Evolutionary conservation across 2,329 filamentous ascomycete species (phyloP).

Genomic region (Eurotiales sp.): DNA sequence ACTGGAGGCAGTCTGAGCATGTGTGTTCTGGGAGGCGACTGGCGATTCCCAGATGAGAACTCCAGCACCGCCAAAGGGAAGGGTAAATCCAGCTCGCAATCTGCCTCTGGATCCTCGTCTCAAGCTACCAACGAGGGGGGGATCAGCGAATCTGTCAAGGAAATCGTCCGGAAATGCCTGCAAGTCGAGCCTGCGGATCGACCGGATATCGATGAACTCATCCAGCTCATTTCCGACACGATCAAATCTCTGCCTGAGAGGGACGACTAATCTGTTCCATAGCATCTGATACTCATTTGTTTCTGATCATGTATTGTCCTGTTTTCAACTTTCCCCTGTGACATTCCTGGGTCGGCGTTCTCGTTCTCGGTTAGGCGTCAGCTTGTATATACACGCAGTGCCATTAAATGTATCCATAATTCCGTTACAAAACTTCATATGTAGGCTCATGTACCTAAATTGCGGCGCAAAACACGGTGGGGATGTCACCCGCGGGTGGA

Average conservation of each 20-base stretch:
- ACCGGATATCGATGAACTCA: conserved; percentile 82
- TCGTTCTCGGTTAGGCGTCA: background rate
- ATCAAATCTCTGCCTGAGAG: conserved; percentile 60
- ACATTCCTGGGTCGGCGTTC: background rate
- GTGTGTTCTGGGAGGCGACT: conserved; percentile 89
- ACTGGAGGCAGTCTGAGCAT: conserved; percentile 90
- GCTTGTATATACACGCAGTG: background rate
- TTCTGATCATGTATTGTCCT: background rate
- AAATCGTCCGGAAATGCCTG: conserved; percentile 83
- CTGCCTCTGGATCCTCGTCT: conserved; percentile 4
- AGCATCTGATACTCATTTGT: too few relatives aligned
- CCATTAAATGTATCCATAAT: too few relatives aligned
- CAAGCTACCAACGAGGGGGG: conserved; percentile 4
- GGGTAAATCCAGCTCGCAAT: conserved; percentile 39
- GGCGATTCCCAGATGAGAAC: conserved; percentile 87
- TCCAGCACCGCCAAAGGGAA: conserved; percentile 60
- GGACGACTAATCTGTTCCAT: background rate
- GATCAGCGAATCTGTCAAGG: conserved; percentile 79
- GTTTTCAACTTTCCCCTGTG: conserved; percentile 1
- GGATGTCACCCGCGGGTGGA: too few relatives aligned
- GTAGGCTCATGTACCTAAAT: too few relatives aligned
- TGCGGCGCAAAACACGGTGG: too few relatives aligned
- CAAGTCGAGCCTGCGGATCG: conserved; percentile 81
- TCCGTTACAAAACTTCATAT: too few relatives aligned
- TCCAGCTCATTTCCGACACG: conserved; percentile 70